A percentile compares a stretch with the other conserved stretches of the same genome.
phyloP scores from a whole-genome alignment of 2,329 filamentous ascomycete species.

The Trichoderma sp. region DNA sequence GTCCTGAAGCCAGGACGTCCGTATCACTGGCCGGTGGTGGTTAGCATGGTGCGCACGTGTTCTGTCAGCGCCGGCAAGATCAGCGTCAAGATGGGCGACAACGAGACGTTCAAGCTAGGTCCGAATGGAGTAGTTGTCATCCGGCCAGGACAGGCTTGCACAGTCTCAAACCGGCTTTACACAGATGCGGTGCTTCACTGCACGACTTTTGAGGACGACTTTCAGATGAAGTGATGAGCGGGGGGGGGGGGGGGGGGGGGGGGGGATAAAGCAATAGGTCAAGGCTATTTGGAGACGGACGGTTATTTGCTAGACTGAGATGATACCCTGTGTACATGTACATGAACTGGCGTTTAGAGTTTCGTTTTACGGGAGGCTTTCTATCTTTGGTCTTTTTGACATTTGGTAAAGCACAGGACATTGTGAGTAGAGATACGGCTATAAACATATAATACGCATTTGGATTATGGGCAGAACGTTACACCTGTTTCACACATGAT shows the following conservation, averaged over 20 bases:
- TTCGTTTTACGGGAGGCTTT: not conserved
- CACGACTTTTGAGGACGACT: conserved; percentile 37
- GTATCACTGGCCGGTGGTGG: conserved; percentile 36
- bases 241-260: no score
- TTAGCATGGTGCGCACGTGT: conserved; percentile 41
- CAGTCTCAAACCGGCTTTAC: conserved; percentile 48
- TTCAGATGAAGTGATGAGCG: not conserved
- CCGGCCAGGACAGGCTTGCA: conserved; percentile 41
- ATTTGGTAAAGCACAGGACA: not conserved
- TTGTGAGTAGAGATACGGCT: not conserved
- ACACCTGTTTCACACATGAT: not conserved
- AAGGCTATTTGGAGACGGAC: not conserved
- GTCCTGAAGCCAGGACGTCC: conserved; percentile 44
- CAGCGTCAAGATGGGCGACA: conserved; percentile 39
- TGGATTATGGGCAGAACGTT: not conserved
- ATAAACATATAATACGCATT: not conserved
- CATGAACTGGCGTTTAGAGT: conserved; percentile 7
- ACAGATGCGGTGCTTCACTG: conserved; percentile 48
- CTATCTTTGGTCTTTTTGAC: not conserved
- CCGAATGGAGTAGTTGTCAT: conserved; percentile 49
- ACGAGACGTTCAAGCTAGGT: conserved; percentile 44
- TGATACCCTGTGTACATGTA: conserved; percentile 9
- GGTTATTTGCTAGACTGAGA: not conserved
- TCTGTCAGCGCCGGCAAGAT: conserved; percentile 47
- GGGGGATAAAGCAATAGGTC: not conserved